Evolutionary conservation across 495 filamentous ascomycete genomes (phyloP), one percentile per base, ranked within the genome.

Genomic region (Neurospora sp.): DNA sequence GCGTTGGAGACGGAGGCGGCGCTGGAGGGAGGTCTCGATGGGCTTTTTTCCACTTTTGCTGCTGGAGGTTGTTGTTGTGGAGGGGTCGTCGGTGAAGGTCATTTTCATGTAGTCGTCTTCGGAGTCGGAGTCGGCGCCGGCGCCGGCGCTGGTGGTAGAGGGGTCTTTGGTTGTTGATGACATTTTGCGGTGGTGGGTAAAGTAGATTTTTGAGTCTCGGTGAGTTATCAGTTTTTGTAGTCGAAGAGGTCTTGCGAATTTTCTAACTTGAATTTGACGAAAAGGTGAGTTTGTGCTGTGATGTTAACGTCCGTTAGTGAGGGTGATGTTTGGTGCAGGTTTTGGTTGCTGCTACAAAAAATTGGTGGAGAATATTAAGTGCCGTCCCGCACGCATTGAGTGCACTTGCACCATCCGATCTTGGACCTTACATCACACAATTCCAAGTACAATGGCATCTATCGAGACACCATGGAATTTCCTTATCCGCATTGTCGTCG

Each of bases 81-180:
- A 35, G 31, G 31, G 4, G 3, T 76, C 61, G 68, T 81, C 78
- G 71, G 80, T 70, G 77, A 91, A 88, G 12, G 85, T 80, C 88
- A 91, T 90, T 79, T 82, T 86, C 88, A 91, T 89, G 82, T 91
- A 91, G 78, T 91, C 89, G 70, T 89, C 87, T 16, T 87, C 86
- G 27, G 53, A 65, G 53, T 65, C 53, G 27, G 53, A 65, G 14
- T 65, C 27, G 6, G 27, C 6, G 12, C 0, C 1, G 22, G 53
- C 53, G 12, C 14, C 14, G 27, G 3, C 16, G 27, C 27, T 31
- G 53, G 3, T 37, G 53, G 53, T 8, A 27, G 53, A 35, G 14
- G 53, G 53, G 27, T 65, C 27, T 37, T 65, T 65, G 20, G 48
- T 59, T 65, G 14, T 35, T 65, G 53, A 65, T 65, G 53, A 4